Base-by-base conservation (phyloP, 2,329 filamentous ascomycete genomes). In the Metarhizium humberi region DNA sequence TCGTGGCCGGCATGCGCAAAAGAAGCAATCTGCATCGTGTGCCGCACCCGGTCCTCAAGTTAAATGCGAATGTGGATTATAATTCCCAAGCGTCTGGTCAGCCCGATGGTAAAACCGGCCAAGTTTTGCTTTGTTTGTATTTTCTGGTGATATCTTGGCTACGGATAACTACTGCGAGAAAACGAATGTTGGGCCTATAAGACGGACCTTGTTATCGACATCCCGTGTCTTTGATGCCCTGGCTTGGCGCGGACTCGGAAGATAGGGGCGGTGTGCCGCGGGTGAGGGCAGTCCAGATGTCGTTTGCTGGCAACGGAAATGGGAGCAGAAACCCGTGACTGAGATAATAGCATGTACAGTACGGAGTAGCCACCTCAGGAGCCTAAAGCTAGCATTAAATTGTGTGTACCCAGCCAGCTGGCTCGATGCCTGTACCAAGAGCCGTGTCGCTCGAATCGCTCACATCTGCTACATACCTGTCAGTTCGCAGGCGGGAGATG, bases 161-260 rank as follows among this genome's bases (percentile, higher is more conserved):
- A 34, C 6, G 32, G 32, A 34, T 34, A 34, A 7, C 32, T 34
- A 8, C 32, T 34, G 32, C 32, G 32, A 11, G 8, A n/a, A 36
- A 34, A 50, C 25, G 16, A 18, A 32, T 13, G 8, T 18, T 34
- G 32, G 49, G 34, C 38, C 32, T 30, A 16, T 30, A 25, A 29
- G 11, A 8, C 20, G 32, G 34, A 42, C 38, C 25, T 48, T 50
- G 46, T 14, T 34, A 30, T 20, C 45, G 52, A 25, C 13, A 45
- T 51, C 29, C 52, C 48, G 48, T 51, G 53, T 55, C 48, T 47
- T 42, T 50, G 38, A 30, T 45, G 16, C 34, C 53, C 46, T 36
- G 53, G 53, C 49, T 25, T 50, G 53, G 47, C 14, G 47, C 40
- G 42, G 53, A 18, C 53, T 38, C 47, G 53, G 36, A 51, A 42